Evolutionary conservation across 495 filamentous ascomycete species (phyloP).

Genomic region (Echria macrotheca): DNA sequence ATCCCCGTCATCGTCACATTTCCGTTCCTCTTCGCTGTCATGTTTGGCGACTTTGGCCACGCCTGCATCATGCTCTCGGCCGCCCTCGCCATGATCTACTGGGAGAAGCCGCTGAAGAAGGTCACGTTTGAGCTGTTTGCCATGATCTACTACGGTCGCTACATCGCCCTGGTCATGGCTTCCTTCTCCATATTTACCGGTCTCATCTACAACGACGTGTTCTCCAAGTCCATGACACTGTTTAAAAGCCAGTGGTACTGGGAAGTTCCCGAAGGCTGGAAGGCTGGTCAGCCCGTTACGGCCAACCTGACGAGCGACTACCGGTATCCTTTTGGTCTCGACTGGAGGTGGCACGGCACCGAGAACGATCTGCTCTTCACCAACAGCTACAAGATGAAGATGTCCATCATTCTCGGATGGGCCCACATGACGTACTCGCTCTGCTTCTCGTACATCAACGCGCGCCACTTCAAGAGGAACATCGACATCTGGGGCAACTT

Average conservation of each 20-base stretch:
- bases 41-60: slow-evolving; percentile 97
- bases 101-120: slow-evolving; percentile 81
- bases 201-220: slow-evolving; percentile 95
- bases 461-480: slow-evolving; percentile 84
- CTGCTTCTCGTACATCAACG: slow-evolving; percentile 87
- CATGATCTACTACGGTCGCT: slow-evolving; percentile 98
- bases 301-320: slow-evolving; percentile 59
- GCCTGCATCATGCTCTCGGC: slow-evolving; percentile 77
- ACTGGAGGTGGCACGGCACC: slow-evolving; percentile 94
- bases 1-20: slow-evolving; percentile 94
- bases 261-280: slow-evolving; percentile 66
- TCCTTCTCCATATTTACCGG: slow-evolving; percentile 95
- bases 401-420: slow-evolving; percentile 95
- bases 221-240: slow-evolving; percentile 83
- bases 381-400: slow-evolving; percentile 99
- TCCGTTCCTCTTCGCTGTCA: slow-evolving; percentile 97
- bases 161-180: slow-evolving; percentile 98
- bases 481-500: slow-evolving; percentile 98
- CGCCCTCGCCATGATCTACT: slow-evolving; percentile 88
- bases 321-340: slow-evolving; percentile 90
- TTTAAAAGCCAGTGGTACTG: slow-evolving; percentile 81
- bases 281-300: slow-evolving; percentile 51
- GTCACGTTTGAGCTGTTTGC: slow-evolving; percentile 91
- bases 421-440: slow-evolving; percentile 97
- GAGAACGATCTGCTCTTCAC: slow-evolving; percentile 91